phyloP scores from a whole-genome alignment of 441 rosid species.

The Euphorbia schlechtendalii region DNA sequence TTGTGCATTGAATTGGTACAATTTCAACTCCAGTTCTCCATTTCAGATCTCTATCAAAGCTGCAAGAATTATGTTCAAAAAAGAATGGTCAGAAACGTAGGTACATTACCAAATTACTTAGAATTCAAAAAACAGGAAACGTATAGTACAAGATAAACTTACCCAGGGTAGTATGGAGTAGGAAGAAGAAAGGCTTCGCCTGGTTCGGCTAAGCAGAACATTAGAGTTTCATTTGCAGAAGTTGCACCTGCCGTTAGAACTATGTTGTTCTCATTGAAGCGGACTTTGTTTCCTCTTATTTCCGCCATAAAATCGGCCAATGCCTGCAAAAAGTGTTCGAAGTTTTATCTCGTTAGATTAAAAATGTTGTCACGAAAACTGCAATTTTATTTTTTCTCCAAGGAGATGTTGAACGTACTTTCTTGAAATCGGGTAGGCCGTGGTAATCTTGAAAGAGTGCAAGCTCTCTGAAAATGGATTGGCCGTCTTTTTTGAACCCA shows the following conservation, averaged over 20 bases:
- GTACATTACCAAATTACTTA: not conserved
- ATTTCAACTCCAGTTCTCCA: slow-evolving; percentile 90
- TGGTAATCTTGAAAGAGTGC: slow-evolving; percentile 95
- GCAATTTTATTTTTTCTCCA: too few relatives aligned
- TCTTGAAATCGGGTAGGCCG: slow-evolving; percentile 76
- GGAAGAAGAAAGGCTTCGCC: slow-evolving; percentile 91
- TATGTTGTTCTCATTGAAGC: slow-evolving; percentile 54
- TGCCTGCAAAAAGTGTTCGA: slow-evolving; percentile 32
- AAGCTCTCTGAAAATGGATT: slow-evolving; percentile 65
- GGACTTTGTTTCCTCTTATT: slow-evolving; percentile 71
- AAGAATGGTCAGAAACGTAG: too few relatives aligned
- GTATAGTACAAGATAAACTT: slow-evolving; percentile 10
- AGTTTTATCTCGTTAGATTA: too few relatives aligned
- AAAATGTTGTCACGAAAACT: too few relatives aligned
- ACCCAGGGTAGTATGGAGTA: slow-evolving; percentile 97
- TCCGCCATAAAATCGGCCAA: slow-evolving; percentile 73
- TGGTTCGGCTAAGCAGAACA: slow-evolving; percentile 75
- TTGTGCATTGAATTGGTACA: slow-evolving; percentile 72
- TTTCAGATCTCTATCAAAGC: slow-evolving; percentile 93
- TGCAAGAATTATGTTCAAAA: slow-evolving; percentile 20
- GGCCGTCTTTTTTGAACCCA: slow-evolving; percentile 52
- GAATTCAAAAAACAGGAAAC: too few relatives aligned
- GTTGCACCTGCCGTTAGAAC: slow-evolving; percentile 94
- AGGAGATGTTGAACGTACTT: slow-evolving; percentile 18
- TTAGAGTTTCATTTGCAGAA: slow-evolving; percentile 84